Percentiles rank a stretch among this genome's conserved stretches.
phyloP scores from a whole-genome alignment of 257 asterid species.

The Nicotiana benthamiana region DNA sequence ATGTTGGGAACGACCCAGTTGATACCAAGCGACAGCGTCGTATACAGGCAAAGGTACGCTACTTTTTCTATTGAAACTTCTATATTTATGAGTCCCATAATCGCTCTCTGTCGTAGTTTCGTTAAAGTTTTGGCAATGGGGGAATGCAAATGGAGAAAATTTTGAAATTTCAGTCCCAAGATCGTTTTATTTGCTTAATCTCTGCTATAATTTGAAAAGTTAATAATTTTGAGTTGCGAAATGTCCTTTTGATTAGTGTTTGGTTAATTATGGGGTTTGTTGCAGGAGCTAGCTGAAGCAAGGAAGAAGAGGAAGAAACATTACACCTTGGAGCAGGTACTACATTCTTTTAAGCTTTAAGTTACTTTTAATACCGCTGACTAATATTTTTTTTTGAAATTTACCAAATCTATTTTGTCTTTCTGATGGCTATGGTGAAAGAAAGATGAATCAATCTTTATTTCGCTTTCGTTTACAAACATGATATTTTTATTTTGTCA shows the following conservation, averaged over 20 bases:
- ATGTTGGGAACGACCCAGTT: constrained; percentile 26
- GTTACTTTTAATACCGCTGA: neutral
- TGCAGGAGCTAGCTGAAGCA: constrained; percentile 74
- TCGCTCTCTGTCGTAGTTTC: neutral
- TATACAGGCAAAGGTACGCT: constrained; percentile 54
- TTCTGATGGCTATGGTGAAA: neutral
- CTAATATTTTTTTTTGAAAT: neutral
- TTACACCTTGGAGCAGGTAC: constrained; percentile 76
- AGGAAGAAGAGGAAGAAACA: constrained; percentile 92
- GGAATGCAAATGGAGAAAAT: no score
- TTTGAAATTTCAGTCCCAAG: neutral
- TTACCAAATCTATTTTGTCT: neutral
- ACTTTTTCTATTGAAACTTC: neutral
- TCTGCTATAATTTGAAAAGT: neutral
- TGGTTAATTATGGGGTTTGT: neutral
- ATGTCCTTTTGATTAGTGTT: neutral
- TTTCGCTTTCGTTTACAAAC: neutral
- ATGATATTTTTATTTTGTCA: neutral
- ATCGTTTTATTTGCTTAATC: neutral
- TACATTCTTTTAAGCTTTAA: constrained; percentile 7
- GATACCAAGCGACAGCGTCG: constrained; percentile 49
- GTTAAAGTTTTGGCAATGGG: neutral
- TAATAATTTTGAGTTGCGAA: neutral
- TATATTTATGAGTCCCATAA: neutral
- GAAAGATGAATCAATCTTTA: neutral